A percentile compares a stretch with the other conserved stretches of the same genome.
phyloP scores from a whole-genome alignment of 1,139 yeast genomes.

The Candida mesenterica region DNA sequence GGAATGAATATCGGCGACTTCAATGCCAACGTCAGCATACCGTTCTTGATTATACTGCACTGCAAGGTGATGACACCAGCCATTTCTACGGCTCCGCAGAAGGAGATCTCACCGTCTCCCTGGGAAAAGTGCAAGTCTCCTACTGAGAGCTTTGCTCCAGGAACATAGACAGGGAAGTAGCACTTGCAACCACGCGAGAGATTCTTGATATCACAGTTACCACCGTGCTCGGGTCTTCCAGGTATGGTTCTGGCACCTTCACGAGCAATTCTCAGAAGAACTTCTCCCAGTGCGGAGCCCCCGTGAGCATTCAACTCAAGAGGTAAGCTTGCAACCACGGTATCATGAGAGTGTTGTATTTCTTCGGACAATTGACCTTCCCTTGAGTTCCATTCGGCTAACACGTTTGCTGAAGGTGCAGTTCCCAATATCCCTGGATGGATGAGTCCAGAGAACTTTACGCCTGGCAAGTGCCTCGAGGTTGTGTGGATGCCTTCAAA shows the following conservation, averaged over 20 bases:
- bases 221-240: constrained; percentile 53
- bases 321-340: constrained; percentile 45
- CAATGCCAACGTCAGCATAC: constrained; percentile 38
- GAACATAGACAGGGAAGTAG: constrained; percentile 45
- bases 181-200: constrained; percentile 48
- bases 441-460: constrained; percentile 40
- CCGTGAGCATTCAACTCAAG: constrained; percentile 33
- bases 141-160: constrained; percentile 46
- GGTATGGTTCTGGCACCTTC: constrained; percentile 53
- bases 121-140: constrained; percentile 53
- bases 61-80: constrained; percentile 45
- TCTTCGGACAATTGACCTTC: constrained; percentile 31
- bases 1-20: constrained; percentile 48
- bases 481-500: constrained; percentile 50
- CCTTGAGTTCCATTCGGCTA: constrained; percentile 44
- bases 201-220: constrained; percentile 52
- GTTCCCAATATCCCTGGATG: constrained; percentile 54
- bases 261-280: constrained; percentile 27
- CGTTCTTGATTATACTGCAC: constrained; percentile 38
- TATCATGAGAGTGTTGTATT: constrained; percentile 27
- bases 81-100: constrained; percentile 56
- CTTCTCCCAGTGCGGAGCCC: constrained; percentile 31
- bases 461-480: constrained; percentile 49
- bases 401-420: constrained; percentile 43
- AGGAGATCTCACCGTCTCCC: constrained; percentile 53